Conservation (phyloP, 202 grass and related monocot genomes). For the Dendrocalamus latiflorus region DNA sequence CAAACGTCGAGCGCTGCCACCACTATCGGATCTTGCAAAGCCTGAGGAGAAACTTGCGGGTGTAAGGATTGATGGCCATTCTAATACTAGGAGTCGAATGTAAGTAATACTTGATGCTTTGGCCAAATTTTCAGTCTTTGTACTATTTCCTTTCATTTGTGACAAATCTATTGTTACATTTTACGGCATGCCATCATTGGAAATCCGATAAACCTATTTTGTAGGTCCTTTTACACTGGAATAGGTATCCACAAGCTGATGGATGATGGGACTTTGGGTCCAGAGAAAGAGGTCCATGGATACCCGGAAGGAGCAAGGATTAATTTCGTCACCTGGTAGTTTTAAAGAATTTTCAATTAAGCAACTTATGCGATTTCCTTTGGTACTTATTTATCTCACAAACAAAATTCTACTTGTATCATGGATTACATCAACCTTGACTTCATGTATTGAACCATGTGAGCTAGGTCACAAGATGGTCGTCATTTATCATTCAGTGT, state of each 20-base stretch:
- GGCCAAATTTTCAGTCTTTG: neutral
- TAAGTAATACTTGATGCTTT: slow-evolving; percentile 39
- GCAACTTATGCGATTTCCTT: neutral
- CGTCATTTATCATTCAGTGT: slow-evolving; percentile 73
- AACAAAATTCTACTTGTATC: slow-evolving; percentile 1
- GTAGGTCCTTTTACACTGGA: slow-evolving; percentile 98
- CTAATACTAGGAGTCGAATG: slow-evolving; percentile 87
- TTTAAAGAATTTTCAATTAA: slow-evolving; percentile 21
- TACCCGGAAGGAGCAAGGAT: slow-evolving; percentile 88
- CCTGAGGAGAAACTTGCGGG: slow-evolving; percentile 98
- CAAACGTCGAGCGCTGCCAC: slow-evolving; percentile 74
- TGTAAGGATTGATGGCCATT: slow-evolving; percentile 82
- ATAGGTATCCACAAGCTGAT: slow-evolving; percentile 75
- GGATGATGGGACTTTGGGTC: slow-evolving; percentile 76
- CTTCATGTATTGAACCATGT: slow-evolving; percentile 15
- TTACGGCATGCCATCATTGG: neutral
- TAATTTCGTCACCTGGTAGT: slow-evolving; percentile 96
- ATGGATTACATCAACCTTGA: slow-evolving; percentile 20
- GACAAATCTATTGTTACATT: neutral
- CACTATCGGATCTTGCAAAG: slow-evolving; percentile 84
- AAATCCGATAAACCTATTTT: slow-evolving; percentile 29
- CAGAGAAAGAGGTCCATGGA: slow-evolving; percentile 75
- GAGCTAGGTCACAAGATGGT: slow-evolving; percentile 77
- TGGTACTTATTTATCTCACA: slow-evolving; percentile 13
- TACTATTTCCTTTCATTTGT: neutral